Percentiles rank a stretch among this genome's conserved stretches.
phyloP scores from a whole-genome alignment of 2,329 filamentous ascomycete genomes.

The Alternaria postmessia region DNA sequence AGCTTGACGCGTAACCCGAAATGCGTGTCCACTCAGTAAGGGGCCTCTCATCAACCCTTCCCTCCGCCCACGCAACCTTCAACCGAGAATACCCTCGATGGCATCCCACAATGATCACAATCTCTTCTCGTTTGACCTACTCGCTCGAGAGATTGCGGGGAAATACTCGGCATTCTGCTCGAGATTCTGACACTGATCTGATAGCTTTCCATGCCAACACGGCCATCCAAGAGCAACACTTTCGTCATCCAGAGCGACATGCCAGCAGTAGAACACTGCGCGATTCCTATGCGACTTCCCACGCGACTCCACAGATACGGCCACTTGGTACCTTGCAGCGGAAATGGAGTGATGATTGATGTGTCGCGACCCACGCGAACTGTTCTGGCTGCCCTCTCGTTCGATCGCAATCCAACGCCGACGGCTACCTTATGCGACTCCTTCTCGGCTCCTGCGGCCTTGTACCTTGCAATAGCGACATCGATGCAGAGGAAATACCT shows the following conservation, averaged over 20 bases:
- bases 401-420: neutral
- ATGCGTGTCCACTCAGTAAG: conserved; percentile 1
- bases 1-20: conserved; percentile 10
- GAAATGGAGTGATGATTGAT: conserved; percentile 4
- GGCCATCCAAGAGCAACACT: neutral
- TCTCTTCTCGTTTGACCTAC: neutral
- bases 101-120: neutral
- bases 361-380: neutral
- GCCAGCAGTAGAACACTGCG: conserved; percentile 2
- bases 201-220: neutral
- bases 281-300: neutral
- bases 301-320: neutral
- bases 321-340: neutral
- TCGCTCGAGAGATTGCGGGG: neutral
- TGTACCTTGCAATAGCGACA: neutral
- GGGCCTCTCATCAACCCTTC: neutral
- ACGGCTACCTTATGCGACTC: conserved; percentile 1
- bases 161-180: conserved; percentile 1
- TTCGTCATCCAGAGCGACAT: conserved; percentile 1
- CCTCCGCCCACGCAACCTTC: neutral
- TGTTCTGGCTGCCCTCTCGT: neutral
- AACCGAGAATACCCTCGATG: conserved; percentile 2
- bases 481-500: neutral
- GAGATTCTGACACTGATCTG: neutral
- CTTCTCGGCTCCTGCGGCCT: neutral